Conservation (phyloP, 83 land plant species). For the Isoetes engelmannii region DNA sequence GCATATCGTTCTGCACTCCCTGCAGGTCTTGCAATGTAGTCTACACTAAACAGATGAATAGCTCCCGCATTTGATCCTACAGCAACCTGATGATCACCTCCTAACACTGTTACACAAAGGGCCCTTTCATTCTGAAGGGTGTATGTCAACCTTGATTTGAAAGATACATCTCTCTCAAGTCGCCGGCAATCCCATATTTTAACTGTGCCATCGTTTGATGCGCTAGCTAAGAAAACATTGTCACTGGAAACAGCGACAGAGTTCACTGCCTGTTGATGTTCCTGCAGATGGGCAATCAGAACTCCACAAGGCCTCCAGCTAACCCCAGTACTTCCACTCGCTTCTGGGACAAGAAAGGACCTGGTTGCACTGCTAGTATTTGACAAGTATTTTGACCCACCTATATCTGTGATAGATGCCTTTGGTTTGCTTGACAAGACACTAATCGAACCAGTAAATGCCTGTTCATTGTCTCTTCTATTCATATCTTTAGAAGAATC, state of each 20-base stretch:
- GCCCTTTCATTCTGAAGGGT: constrained; percentile 62
- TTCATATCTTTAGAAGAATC: constrained; percentile 50
- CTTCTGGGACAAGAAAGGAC: constrained; percentile 21
- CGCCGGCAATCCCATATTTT: constrained; percentile 95
- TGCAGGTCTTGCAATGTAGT: constrained; percentile 58
- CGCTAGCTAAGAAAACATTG: constrained; percentile 79
- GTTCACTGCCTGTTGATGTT: constrained; percentile 91
- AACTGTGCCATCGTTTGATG: constrained; percentile 89
- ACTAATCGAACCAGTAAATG: background rate
- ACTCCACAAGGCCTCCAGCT: constrained; percentile 92
- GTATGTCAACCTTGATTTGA: constrained; percentile 85
- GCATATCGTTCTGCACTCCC: constrained; percentile 78
- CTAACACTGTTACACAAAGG: constrained; percentile 58
- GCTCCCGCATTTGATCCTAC: constrained; percentile 79
- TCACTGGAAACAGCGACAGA: constrained; percentile 82
- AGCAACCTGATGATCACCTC: constrained; percentile 67
- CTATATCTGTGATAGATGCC: constrained; percentile 14
- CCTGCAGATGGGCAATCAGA: constrained; percentile 87
- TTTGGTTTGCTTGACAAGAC: too few species aligned
- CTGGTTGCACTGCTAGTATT: background rate
- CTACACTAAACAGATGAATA: constrained; percentile 76
- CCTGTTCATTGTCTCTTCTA: constrained; percentile 40
- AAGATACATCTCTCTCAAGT: constrained; percentile 87
- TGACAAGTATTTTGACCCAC: too few species aligned
- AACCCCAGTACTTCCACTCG: constrained; percentile 41